Conservation (phyloP, 2,329 filamentous ascomycete species). For the Xylogone sp. region DNA sequence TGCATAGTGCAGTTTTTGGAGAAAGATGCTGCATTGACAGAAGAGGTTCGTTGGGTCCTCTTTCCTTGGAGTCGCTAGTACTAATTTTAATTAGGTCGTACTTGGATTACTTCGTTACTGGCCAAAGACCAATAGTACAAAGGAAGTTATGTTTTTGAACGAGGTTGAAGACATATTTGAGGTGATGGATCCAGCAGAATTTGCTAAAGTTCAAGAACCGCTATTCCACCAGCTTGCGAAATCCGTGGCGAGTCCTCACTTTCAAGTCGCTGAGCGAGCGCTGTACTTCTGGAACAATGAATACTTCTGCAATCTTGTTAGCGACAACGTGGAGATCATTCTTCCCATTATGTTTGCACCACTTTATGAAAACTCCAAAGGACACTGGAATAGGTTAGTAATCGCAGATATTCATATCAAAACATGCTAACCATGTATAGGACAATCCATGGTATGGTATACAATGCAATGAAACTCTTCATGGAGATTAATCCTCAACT, state of each 20-base stretch:
- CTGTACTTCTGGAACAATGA: slow-evolving; percentile 99
- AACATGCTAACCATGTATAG: slow-evolving; percentile 46
- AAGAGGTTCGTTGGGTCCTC: slow-evolving; percentile 64
- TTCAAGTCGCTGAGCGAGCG: slow-evolving; percentile 95
- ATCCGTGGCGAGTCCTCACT: slow-evolving; percentile 96
- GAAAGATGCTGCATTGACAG: slow-evolving; percentile 93
- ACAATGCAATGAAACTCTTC: slow-evolving; percentile 99
- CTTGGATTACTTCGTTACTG: slow-evolving; percentile 92
- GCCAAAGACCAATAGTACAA: slow-evolving; percentile 99
- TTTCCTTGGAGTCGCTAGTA: slow-evolving; percentile 2
- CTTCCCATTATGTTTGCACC: slow-evolving; percentile 99
- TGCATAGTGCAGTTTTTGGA: slow-evolving; percentile 99
- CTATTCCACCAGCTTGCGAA: slow-evolving; percentile 97
- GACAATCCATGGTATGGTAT: slow-evolving; percentile 99
- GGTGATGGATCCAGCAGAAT: slow-evolving; percentile 98
- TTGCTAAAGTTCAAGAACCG: slow-evolving; percentile 97
- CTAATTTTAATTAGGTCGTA: slow-evolving; percentile 62
- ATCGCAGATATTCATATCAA: slow-evolving; percentile 1
- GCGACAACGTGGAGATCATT: slow-evolving; percentile 98
- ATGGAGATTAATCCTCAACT: slow-evolving; percentile 99
- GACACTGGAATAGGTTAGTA: slow-evolving; percentile 93
- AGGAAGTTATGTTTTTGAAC: slow-evolving; percentile 99
- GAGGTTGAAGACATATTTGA: slow-evolving; percentile 99
- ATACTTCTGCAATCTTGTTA: slow-evolving; percentile 98
- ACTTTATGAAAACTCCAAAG: slow-evolving; percentile 97